Conservation (phyloP, 805 yeast genomes). For the Kregervanrija fluxuum region DNA sequence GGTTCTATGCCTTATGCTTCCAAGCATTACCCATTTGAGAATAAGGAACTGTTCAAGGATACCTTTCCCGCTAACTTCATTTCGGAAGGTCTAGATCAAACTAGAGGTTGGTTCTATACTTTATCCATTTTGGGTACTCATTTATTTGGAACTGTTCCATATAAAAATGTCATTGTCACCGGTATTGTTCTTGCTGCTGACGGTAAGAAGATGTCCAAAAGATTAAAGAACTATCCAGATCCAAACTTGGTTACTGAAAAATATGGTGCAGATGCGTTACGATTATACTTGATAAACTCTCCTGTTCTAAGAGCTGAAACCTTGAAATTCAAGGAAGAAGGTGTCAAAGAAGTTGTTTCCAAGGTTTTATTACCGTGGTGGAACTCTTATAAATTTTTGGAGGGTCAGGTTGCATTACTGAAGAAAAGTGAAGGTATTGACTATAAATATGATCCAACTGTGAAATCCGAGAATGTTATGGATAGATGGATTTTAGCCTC, state of each 20-base stretch:
- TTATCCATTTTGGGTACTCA: slow-evolving; percentile 93
- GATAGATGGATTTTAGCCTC: slow-evolving; percentile 97
- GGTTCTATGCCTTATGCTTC: slow-evolving; percentile 99
- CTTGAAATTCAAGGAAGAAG: slow-evolving; percentile 95
- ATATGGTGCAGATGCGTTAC: slow-evolving; percentile 97
- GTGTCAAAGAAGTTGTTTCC: slow-evolving; percentile 95
- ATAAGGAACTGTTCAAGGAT: slow-evolving; percentile 55
- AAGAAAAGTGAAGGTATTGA: slow-evolving; percentile 67
- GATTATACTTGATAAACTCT: slow-evolving; percentile 92
- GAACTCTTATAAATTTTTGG: slow-evolving; percentile 94
- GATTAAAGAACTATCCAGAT: slow-evolving; percentile 96
- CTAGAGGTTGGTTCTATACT: slow-evolving; percentile 99
- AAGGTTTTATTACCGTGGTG: slow-evolving; percentile 97
- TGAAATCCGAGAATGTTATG: slow-evolving; percentile 81
- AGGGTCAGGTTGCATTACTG: slow-evolving; percentile 82
- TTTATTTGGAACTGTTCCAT: slow-evolving; percentile 86
- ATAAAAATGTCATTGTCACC: slow-evolving; percentile 87
- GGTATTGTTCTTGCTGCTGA: slow-evolving; percentile 97
- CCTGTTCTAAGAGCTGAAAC: slow-evolving; percentile 97
- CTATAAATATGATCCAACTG: slow-evolving; percentile 62
- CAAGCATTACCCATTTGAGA: slow-evolving; percentile 90
- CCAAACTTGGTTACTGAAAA: slow-evolving; percentile 73
- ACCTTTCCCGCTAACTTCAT: slow-evolving; percentile 97
- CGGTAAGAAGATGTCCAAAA: slow-evolving; percentile 98
- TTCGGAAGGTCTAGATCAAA: slow-evolving; percentile 98